Evolutionary conservation across 208 protist genomes (phyloP), one percentile per base, ranked within the genome.

Genomic region (Crithidia sp.): DNA sequence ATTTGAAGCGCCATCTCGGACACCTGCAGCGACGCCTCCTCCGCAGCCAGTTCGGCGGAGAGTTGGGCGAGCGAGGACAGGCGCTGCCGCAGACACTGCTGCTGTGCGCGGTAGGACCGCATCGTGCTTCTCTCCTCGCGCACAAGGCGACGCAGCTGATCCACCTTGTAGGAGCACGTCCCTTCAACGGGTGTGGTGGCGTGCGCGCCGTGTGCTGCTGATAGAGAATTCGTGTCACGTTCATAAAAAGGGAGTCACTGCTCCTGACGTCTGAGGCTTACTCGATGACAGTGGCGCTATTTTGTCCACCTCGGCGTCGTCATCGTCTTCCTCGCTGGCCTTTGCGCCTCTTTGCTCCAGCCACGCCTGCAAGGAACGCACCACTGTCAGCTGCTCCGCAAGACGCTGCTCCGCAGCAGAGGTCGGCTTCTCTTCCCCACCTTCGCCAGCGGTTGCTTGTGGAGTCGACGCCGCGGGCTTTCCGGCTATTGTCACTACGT

Each of bases 1-100:
- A 49, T 17, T 4, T 62, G 17, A 3, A 87, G 67, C 17, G 83
- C 76, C 39, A 58, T 76, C 74, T 88, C 83, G 1, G 83, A 88
- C 44, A 66, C 54, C n/a, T 16, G 16, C 62, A 88, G 65, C 12
- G 55, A 63, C 7, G 49, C 36, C 17, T 72, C 63, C 44, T 67
- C 69, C 8, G 55, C 53, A 2, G 41, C 12, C 0, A 74, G 44
- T n/a, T 79, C 74, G n/a, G 28, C n/a, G 14, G 78, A 59, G n/a
- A 72, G 68, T 57, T 75, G 37, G 3, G 16, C 56, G 13, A 78
- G 67, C 49, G 53, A 44, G 16, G 37, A 55, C 5, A 66, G 58
- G 7, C 69, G 69, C 16, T 68, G 68, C 63, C 63, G 56, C 36
- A 74, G 65, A 16, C 44, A 17, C 6, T 17, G 37, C 40, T 41